Evolutionary conservation across 495 filamentous ascomycete species (phyloP).

Genomic region (Aspergillus homomorphus): DNA sequence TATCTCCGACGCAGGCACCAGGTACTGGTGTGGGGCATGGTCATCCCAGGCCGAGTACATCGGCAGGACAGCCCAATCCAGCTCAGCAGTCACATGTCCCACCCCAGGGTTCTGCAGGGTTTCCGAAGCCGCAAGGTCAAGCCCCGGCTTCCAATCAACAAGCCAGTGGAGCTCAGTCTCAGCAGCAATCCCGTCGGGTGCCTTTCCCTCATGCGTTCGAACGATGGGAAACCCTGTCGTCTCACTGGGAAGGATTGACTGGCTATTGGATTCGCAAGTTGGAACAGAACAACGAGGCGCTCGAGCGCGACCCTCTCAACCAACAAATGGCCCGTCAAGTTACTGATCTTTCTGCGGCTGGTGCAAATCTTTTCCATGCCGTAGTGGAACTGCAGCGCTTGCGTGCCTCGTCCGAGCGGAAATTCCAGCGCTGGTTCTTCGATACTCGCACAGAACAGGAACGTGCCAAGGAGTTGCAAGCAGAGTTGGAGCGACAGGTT

Average conservation of each 20-base stretch:
- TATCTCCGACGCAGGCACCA: constrained; percentile 14
- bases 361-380: constrained; percentile 95
- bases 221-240: constrained; percentile 92
- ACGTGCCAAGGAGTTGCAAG: constrained; percentile 77
- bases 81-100: constrained; percentile 16
- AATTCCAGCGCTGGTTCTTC: constrained; percentile 98
- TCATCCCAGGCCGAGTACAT: constrained; percentile 9
- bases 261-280: constrained; percentile 94
- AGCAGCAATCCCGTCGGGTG: constrained; percentile 35
- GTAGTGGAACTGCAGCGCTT: constrained; percentile 96
- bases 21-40: constrained; percentile 16
- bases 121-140: constrained; percentile 24
- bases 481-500: constrained; percentile 70
- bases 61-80: constrained; percentile 2
- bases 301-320: constrained; percentile 75
- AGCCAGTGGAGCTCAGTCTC: constrained; percentile 8
- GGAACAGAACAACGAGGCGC: constrained; percentile 82
- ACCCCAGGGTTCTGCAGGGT: constrained; percentile 12
- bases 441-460: constrained; percentile 89
- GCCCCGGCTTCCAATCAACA: constrained; percentile 13
- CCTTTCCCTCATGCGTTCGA: constrained; percentile 96
- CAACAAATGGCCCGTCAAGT: constrained; percentile 90
- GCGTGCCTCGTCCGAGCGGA: constrained; percentile 90
- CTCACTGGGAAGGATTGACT: constrained; percentile 97
- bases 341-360: constrained; percentile 90